Conservation (phyloP, 805 yeast species). For the Hanseniaspora osmophila region DNA sequence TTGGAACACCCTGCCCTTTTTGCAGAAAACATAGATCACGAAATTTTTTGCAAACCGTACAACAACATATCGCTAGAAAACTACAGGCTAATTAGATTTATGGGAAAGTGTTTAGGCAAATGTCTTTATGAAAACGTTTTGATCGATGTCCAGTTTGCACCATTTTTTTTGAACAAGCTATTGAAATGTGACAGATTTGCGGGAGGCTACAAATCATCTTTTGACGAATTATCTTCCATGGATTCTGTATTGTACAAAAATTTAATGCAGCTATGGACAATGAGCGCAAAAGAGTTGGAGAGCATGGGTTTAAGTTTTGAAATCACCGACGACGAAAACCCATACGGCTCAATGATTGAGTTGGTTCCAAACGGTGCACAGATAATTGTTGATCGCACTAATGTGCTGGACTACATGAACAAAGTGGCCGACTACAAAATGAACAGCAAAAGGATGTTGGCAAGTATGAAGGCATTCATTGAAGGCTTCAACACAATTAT, state of each 20-base stretch:
- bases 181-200: conserved; percentile 21
- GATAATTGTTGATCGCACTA: conserved; percentile 40
- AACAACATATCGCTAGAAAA: conserved; percentile 13
- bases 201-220: conserved; percentile 27
- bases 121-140: conserved; percentile 74
- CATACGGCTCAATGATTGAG: conserved; percentile 30
- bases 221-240: conserved; percentile 63
- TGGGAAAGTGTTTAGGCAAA: conserved; percentile 79
- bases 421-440: conserved; percentile 68
- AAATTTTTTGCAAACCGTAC: conserved; percentile 44
- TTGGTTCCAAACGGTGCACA: conserved; percentile 47
- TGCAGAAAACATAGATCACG: conserved; percentile 34
- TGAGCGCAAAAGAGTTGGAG: conserved; percentile 42
- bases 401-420: conserved; percentile 61
- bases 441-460: conserved; percentile 44
- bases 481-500: conserved; percentile 57
- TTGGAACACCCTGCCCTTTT: conserved; percentile 27
- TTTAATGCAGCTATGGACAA: conserved; percentile 44
- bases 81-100: conserved; percentile 34
- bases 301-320: conserved; percentile 50
- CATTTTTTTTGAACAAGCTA: conserved; percentile 70
- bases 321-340: conserved; percentile 33
- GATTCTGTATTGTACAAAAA: conserved; percentile 56
- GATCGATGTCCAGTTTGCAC: conserved; percentile 73
- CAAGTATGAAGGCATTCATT: conserved; percentile 39